These are phyloP conservation scores for Dissophora ornata DNA, from an alignment of 192 early-diverging fungal genomes.

Conservation along the genomic window DNA sequence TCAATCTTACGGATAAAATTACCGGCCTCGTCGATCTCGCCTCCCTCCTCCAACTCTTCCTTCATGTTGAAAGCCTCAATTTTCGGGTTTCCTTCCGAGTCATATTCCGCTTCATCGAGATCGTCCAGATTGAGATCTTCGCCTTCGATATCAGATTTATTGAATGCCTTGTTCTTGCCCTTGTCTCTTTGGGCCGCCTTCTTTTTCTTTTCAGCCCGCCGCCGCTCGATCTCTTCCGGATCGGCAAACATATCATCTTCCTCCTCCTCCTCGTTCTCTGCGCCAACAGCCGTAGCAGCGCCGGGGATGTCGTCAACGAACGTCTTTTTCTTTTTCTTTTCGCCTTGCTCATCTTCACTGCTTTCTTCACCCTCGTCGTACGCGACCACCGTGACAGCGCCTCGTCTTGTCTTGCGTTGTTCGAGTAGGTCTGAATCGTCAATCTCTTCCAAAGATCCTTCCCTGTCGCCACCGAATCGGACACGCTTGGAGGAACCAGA, in stretches of 20 bases:
- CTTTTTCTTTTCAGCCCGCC: slow-evolving; percentile 24
- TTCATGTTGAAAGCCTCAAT: slow-evolving; percentile 84
- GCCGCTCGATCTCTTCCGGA: slow-evolving; percentile 21
- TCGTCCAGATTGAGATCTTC: slow-evolving; percentile 64
- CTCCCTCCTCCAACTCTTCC: slow-evolving; percentile 77
- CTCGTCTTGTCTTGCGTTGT: slow-evolving; percentile 57
- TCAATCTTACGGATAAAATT: slow-evolving; percentile 80
- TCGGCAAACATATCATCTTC: slow-evolving; percentile 75
- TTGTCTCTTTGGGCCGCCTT: slow-evolving; percentile 31
- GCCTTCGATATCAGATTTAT: slow-evolving; percentile 61
- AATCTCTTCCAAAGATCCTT: slow-evolving; percentile 24
- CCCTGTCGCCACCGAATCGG: slow-evolving; percentile 35
- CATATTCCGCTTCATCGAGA: slow-evolving; percentile 60
- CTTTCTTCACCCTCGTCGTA: slow-evolving; percentile 55
- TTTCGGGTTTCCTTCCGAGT: slow-evolving; percentile 69
- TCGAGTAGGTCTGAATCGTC: slow-evolving; percentile 65
- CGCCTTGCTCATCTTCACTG: slow-evolving; percentile 46
- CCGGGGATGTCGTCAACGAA: slow-evolving; percentile 44
- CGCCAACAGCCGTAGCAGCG: slow-evolving; percentile 10
- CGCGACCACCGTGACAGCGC: slow-evolving; percentile 61
- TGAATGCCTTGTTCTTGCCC: slow-evolving; percentile 11
- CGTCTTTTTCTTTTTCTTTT: slow-evolving; percentile 35
- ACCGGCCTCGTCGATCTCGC: slow-evolving; percentile 71
- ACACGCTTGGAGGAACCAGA: slow-evolving; percentile 25
- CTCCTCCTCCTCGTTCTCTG: slow-evolving; percentile 33